Conservation (phyloP, 106 monocot genomes). For the Platanthera guangdongensis region DNA sequence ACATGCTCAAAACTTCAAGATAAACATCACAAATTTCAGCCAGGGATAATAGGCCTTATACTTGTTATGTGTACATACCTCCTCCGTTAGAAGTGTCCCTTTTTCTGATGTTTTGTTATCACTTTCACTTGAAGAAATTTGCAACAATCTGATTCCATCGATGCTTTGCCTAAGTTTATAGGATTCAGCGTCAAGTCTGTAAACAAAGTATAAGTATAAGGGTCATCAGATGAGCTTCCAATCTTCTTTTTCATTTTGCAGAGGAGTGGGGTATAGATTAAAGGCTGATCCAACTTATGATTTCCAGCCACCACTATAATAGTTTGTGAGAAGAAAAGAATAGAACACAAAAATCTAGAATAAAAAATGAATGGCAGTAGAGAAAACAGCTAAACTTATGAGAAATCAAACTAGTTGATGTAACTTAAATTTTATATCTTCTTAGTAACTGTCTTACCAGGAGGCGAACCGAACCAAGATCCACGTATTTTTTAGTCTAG, state of each 20-base stretch:
- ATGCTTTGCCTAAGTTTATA: conserved; percentile 47
- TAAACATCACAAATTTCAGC: neutral
- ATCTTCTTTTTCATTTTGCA: neutral
- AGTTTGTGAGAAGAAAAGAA: too few species aligned
- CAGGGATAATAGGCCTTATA: neutral
- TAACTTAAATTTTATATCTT: too few species aligned
- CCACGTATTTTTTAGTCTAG: too few species aligned
- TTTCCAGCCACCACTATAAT: too few species aligned
- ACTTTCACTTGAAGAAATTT: conserved; percentile 18
- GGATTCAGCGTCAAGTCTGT: conserved; percentile 74
- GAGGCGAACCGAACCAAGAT: too few species aligned
- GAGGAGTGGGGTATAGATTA: neutral
- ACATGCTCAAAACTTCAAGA: neutral
- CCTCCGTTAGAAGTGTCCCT: conserved; percentile 23
- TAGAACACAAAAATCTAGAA: too few species aligned
- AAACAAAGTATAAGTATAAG: conserved; percentile 8
- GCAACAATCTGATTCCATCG: conserved; percentile 36
- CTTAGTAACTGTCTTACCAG: too few species aligned
- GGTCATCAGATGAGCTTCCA: neutral
- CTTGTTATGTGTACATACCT: conserved; percentile 27
- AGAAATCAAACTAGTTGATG: too few species aligned
- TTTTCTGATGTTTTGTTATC: conserved; percentile 26
- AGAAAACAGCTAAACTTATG: too few species aligned
- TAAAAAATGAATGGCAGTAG: too few species aligned
- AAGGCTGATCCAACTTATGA: too few species aligned